A percentile compares a stretch with the other conserved stretches of the same genome.
Evolutionary conservation across 257 asterid genomes (phyloP).

Genomic region (Gynochthodes officinalis): DNA sequence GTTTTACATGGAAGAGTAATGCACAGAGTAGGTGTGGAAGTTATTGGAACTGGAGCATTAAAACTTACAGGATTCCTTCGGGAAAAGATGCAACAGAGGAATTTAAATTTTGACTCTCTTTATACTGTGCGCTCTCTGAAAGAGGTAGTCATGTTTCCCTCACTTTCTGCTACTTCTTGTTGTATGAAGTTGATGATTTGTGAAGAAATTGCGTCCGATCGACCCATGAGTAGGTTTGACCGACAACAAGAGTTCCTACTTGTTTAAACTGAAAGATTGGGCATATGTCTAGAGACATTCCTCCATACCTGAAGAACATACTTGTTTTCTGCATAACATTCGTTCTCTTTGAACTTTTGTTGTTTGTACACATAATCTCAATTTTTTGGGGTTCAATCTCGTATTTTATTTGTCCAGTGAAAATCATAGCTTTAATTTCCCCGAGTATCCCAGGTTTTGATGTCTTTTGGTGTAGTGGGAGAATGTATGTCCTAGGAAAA

Average conservation of each 20-base stretch:
- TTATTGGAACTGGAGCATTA: constrained; percentile 84
- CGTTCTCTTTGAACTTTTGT: neutral
- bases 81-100: constrained; percentile 80
- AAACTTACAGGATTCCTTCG: constrained; percentile 89
- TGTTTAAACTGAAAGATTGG: neutral
- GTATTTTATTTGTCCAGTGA: neutral
- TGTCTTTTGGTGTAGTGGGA: neutral
- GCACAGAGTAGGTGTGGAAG: constrained; percentile 87
- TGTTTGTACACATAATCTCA: neutral
- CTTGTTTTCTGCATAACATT: neutral
- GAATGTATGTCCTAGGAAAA: no score
- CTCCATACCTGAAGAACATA: neutral
- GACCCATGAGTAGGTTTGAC: neutral
- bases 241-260: neutral
- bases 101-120: constrained; percentile 65
- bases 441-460: neutral
- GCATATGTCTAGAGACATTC: neutral
- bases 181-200: neutral
- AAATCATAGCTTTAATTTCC: neutral
- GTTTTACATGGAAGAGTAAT: constrained; percentile 84
- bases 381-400: neutral
- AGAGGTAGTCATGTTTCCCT: constrained; percentile 48
- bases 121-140: constrained; percentile 91
- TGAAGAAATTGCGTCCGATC: constrained; percentile 12
- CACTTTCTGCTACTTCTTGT: neutral